Base-by-base conservation (phyloP, 495 filamentous ascomycete species). In the Cercophora scortea region DNA sequence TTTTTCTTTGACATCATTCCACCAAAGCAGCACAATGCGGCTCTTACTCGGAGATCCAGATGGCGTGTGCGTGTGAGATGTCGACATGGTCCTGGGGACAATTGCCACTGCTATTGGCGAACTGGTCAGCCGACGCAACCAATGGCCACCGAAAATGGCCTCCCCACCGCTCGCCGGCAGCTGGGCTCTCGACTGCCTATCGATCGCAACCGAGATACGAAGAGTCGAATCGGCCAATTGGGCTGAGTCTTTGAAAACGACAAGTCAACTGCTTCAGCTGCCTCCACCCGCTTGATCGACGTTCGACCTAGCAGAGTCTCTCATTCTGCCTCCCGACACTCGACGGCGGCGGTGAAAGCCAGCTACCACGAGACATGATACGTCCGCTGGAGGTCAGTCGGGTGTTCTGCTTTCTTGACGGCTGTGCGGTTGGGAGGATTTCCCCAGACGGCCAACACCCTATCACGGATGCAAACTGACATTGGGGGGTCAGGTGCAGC, bases 401-500 rank as follows among this genome's bases (percentile, higher is more conserved):
- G n/a, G 40, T 17, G 18, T 36, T 38, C 9, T 51, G 19, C 10
- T 11, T 42, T 32, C 32, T 45, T 25, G 49, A 13, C 16, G 10
- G 36, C n/a, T 32, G n/a, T 15, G n/a, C 8, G 41, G 38, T 42
- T 13, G 36, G 45, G 41, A 25, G 16, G 19, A 34, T 43, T 64
- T 62, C 61, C 61, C 63, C 56, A 61, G 59, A 58, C 32, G 34
- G 47, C 50, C 43, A 25, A 41, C 52, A 55, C 44, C 64, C 62
- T 67, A 65, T 67, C 60, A 59, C 55, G 44, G 53, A 58, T 32
- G 55, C 51, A 47, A 57, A 57, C 51, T 18, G 56, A 59, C 55
- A 45, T 51, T 32, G 55, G 64, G 51, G 62, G 62, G 61, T 68
- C 60, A 64, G 60, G 62, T 64, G 59, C 64, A 67, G 53, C 62